These are phyloP conservation scores for Pelargonium citronellum DNA, from an alignment of 441 rosid species.

Conservation along the genomic window DNA sequence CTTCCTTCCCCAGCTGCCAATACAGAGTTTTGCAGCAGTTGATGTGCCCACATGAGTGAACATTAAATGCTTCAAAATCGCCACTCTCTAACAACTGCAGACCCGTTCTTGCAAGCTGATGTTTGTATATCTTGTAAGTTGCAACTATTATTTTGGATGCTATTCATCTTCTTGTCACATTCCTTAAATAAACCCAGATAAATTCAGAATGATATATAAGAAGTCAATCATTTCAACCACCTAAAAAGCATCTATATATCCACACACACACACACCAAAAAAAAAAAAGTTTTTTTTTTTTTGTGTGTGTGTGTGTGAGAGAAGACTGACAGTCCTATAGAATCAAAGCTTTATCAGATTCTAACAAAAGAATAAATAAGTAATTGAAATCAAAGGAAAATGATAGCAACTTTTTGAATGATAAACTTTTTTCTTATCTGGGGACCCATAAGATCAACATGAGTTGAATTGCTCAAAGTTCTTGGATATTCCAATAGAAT, in stretches of 20 bases:
- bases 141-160: not conserved
- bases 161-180: conserved; percentile 24
- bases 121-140: conserved; percentile 12
- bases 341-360: not conserved
- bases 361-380: conserved; percentile 2
- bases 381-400: not conserved
- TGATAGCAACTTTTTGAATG: not conserved
- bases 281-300: not conserved
- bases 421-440: not conserved
- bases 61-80: conserved; percentile 20
- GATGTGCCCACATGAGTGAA: conserved; percentile 20
- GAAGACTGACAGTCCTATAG: not conserved
- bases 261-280: not conserved
- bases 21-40: conserved; percentile 23
- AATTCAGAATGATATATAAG: not conserved
- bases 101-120: conserved; percentile 14
- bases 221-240: conserved; percentile 7
- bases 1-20: conserved; percentile 23
- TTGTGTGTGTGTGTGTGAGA: not conserved
- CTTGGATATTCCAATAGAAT: not conserved
- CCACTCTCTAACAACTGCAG: conserved; percentile 15
- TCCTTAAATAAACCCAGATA: conserved; percentile 24
- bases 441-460: conserved; percentile 2
- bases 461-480: not conserved
- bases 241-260: not conserved